Percentiles rank a stretch among this genome's conserved stretches.
Evolutionary conservation across 83 land plant species (phyloP).

Genomic region (Larix sibirica): DNA sequence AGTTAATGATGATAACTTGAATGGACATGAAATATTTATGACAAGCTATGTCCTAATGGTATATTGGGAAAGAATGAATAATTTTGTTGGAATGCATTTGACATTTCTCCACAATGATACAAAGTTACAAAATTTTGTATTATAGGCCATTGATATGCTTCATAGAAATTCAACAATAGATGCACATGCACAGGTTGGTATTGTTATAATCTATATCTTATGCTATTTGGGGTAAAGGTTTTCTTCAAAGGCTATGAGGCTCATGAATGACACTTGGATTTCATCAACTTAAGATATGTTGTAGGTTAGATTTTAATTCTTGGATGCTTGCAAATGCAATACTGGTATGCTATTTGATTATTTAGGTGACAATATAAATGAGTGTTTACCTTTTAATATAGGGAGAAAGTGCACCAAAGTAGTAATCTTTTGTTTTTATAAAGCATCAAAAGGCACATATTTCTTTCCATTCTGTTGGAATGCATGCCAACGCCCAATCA

Average conservation of each 20-base stretch:
- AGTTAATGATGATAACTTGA: too few relatives aligned
- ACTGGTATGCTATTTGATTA: not conserved
- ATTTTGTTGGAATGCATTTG: constrained; percentile 67
- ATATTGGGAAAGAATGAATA: too few relatives aligned
- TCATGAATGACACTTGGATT: not conserved
- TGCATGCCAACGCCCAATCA: not conserved
- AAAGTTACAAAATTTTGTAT: constrained; percentile 74
- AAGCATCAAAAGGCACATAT: not conserved
- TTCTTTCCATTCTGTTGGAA: not conserved
- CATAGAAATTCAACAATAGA: too few relatives aligned
- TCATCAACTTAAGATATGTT: not conserved
- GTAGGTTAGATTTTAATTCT: not conserved
- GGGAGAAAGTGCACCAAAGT: not conserved
- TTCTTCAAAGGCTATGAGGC: not conserved
- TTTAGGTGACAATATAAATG: too few relatives aligned
- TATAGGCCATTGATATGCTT: too few relatives aligned
- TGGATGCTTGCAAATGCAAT: not conserved
- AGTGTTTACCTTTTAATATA: not conserved
- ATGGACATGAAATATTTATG: too few relatives aligned
- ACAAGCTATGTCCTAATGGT: too few relatives aligned
- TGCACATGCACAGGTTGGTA: constrained; percentile 78
- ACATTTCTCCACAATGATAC: constrained; percentile 68
- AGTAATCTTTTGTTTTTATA: not conserved
- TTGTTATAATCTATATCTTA: not conserved
- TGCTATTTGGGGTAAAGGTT: not conserved